A percentile compares a stretch with the other conserved stretches of the same genome.
Conservation (phyloP, 768 basidiomycete genomes). For the Lactarius quietus region DNA sequence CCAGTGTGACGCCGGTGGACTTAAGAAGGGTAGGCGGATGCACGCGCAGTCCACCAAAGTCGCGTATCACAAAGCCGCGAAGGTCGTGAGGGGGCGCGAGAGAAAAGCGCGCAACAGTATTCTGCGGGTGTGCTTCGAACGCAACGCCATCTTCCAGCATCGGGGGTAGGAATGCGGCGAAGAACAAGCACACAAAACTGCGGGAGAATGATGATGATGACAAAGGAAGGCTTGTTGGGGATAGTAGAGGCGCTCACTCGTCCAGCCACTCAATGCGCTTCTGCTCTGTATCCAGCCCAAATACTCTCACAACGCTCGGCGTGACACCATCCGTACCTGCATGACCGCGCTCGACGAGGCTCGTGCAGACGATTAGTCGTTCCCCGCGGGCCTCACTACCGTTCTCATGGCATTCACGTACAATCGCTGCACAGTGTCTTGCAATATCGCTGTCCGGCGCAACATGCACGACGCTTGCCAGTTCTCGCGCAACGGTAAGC, state of each 20-base stretch:
- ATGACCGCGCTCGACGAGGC: constrained; percentile 54
- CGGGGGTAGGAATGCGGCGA: constrained; percentile 54
- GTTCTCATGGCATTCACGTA: constrained; percentile 43
- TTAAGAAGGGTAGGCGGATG: constrained; percentile 48
- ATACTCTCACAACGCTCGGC: constrained; percentile 48
- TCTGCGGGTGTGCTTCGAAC: constrained; percentile 59
- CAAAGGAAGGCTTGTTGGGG: neutral
- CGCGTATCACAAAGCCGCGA: constrained; percentile 53
- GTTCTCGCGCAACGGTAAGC: constrained; percentile 53
- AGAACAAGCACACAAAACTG: constrained; percentile 48
- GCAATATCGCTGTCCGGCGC: constrained; percentile 49
- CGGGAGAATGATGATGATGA: neutral
- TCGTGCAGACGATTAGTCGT: constrained; percentile 53
- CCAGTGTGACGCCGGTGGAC: constrained; percentile 48
- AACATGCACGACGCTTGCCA: constrained; percentile 49
- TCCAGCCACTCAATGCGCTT: constrained; percentile 49
- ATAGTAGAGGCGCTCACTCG: constrained; percentile 35
- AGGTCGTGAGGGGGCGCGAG: constrained; percentile 43
- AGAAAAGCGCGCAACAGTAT: constrained; percentile 54
- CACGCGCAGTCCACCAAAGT: constrained; percentile 54
- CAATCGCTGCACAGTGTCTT: constrained; percentile 51
- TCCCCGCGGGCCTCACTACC: constrained; percentile 46
- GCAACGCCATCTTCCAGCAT: constrained; percentile 53
- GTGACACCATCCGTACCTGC: constrained; percentile 42
- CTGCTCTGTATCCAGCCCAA: constrained; percentile 48